Conservation (phyloP, 2,329 filamentous ascomycete species). For the Fusarium sp. region DNA sequence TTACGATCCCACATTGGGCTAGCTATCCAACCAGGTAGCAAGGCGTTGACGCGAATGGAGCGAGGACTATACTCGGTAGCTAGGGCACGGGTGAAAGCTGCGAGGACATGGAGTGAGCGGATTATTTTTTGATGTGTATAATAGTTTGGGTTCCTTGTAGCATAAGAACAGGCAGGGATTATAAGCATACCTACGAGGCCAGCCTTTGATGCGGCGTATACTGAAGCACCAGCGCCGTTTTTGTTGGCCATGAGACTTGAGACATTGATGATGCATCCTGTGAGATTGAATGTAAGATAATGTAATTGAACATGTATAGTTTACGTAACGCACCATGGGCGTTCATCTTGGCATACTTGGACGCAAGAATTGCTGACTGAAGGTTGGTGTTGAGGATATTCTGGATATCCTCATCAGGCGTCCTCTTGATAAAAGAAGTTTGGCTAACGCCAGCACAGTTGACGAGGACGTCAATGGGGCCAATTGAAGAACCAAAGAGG, state of each 20-base stretch:
- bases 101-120: conserved; percentile 34
- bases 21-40: conserved; percentile 85
- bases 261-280: conserved; percentile 83
- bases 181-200: conserved; percentile 73
- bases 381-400: conserved; percentile 78
- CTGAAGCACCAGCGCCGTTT: conserved; percentile 76
- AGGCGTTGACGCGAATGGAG: conserved; percentile 80
- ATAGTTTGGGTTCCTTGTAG: conserved; percentile 38
- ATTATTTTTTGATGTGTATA: conserved; percentile 37
- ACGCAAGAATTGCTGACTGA: conserved; percentile 71
- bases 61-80: conserved; percentile 70
- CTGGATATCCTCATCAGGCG: conserved; percentile 63
- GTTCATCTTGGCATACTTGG: conserved; percentile 59
- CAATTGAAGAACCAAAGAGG: conserved; percentile 50
- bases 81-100: conserved; percentile 76
- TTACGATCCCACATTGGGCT: conserved; percentile 83
- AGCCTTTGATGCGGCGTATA: conserved; percentile 84
- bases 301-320: neutral
- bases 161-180: conserved; percentile 26
- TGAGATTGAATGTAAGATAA: conserved; percentile 6
- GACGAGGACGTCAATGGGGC: conserved; percentile 70
- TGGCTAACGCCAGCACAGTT: conserved; percentile 84
- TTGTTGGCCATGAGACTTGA: conserved; percentile 79
- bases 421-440: conserved; percentile 70
- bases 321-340: conserved; percentile 48